These are phyloP conservation scores for Solanum hybrid DNA, from an alignment of 305 asterid genomes.

Conservation along the genomic window DNA sequence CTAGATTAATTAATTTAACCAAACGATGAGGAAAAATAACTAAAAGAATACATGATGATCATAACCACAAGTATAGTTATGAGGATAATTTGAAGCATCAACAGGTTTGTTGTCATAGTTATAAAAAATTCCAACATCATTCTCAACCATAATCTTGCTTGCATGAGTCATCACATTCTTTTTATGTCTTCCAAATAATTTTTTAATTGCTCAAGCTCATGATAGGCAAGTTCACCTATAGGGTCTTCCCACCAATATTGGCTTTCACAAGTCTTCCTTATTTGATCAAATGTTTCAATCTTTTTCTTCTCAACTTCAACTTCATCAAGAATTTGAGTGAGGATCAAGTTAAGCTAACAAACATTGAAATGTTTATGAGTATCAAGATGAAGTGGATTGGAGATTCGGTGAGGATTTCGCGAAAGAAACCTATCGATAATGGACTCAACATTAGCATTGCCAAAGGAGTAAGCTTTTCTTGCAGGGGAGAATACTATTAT, in stretches of 20 bases:
- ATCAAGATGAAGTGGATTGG: slow-evolving; percentile 20
- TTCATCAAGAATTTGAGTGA: slow-evolving; percentile 23
- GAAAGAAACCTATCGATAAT: slow-evolving; percentile 35
- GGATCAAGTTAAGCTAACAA: slow-evolving; percentile 32
- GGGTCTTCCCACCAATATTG: slow-evolving; percentile 8
- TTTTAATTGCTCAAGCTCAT: neutral
- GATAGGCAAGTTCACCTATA: slow-evolving; percentile 11
- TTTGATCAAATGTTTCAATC: slow-evolving; percentile 34
- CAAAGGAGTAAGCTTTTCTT: neutral
- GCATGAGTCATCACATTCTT: neutral
- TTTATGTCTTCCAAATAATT: neutral
- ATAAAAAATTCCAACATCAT: too few species aligned
- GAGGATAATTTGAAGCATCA: neutral
- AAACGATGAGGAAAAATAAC: neutral
- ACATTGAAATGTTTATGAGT: slow-evolving; percentile 36
- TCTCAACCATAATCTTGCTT: neutral
- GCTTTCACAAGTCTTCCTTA: slow-evolving; percentile 24
- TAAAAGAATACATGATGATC: neutral
- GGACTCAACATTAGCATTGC: slow-evolving; percentile 21
- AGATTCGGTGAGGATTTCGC: slow-evolving; percentile 4
- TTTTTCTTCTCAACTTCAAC: slow-evolving; percentile 34
- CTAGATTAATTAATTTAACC: neutral
- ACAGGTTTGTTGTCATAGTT: neutral
- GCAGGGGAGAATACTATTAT: neutral
- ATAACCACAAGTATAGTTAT: neutral